Conservation (phyloP, 768 basidiomycete genomes). For the Suillus fuscotomentosus region DNA sequence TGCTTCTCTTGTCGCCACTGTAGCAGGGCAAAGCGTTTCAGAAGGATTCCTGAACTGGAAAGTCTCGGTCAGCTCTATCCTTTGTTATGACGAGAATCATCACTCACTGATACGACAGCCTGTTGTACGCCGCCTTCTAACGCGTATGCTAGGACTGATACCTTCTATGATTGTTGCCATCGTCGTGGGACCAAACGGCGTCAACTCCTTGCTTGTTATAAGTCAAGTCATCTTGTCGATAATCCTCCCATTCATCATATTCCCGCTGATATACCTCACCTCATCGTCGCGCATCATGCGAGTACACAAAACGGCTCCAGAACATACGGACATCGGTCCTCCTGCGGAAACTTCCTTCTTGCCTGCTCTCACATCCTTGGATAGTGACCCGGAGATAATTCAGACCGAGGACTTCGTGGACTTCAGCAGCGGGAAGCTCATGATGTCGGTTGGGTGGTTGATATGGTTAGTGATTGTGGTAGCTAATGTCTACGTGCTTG, state of each 20-base stretch:
- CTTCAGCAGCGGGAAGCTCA: slow-evolving; percentile 59
- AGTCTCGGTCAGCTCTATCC: slow-evolving; percentile 53
- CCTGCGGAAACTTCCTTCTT: not conserved
- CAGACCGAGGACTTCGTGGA: slow-evolving; percentile 45
- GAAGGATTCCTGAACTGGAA: slow-evolving; percentile 91
- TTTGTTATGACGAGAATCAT: slow-evolving; percentile 21
- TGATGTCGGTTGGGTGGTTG: slow-evolving; percentile 47
- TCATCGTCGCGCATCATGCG: slow-evolving; percentile 67
- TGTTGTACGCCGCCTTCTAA: slow-evolving; percentile 74
- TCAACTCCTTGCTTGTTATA: slow-evolving; percentile 78
- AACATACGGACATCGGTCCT: not conserved
- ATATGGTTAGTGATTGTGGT: slow-evolving; percentile 67
- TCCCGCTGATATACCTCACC: slow-evolving; percentile 78
- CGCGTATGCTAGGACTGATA: slow-evolving; percentile 77
- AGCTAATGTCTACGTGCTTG: slow-evolving; percentile 78
- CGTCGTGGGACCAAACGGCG: slow-evolving; percentile 63
- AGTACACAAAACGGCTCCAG: slow-evolving; percentile 37
- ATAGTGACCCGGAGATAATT: slow-evolving; percentile 4
- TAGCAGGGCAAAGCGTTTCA: slow-evolving; percentile 86
- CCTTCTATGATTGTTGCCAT: slow-evolving; percentile 81
- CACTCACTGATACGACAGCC: slow-evolving; percentile 46
- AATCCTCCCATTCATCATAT: slow-evolving; percentile 81
- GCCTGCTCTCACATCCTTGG: not conserved
- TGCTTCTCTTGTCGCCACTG: slow-evolving; percentile 85
- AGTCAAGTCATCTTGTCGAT: slow-evolving; percentile 85